These are phyloP conservation scores for Hypocreales sp. DNA, from an alignment of 2,329 filamentous ascomycete genomes.

Conservation along the genomic window DNA sequence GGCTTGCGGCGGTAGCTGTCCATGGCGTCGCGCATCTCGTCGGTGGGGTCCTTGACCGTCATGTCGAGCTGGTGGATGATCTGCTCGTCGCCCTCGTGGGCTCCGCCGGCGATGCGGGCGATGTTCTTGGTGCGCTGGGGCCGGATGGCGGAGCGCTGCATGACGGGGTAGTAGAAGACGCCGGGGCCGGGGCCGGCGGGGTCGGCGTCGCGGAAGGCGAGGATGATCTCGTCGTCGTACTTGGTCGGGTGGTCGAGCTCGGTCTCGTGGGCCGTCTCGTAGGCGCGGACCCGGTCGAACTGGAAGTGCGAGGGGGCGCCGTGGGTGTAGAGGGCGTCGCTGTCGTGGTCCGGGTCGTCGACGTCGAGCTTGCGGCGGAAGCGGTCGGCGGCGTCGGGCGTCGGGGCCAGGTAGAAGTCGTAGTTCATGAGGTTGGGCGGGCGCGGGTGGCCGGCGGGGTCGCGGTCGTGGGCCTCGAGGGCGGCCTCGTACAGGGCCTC, in stretches of 20 bases:
- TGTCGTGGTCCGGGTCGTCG: constrained; percentile 36
- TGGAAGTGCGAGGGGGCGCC: constrained; percentile 34
- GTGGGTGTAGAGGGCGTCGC: constrained; percentile 38
- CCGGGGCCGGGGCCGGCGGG: constrained; percentile 36
- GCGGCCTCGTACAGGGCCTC: constrained; percentile 34
- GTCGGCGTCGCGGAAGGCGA: constrained; percentile 40
- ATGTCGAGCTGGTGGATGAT: constrained; percentile 41
- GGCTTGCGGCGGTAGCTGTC: constrained; percentile 36
- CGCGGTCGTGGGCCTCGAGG: constrained; percentile 36
- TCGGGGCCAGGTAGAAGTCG: constrained; percentile 48
- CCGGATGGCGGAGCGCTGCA: constrained; percentile 46
- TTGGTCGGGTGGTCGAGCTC: constrained; percentile 42
- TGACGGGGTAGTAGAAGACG: constrained; percentile 53
- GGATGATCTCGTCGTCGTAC: constrained; percentile 47
- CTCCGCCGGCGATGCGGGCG: constrained; percentile 31
- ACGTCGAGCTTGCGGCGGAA: constrained; percentile 48
- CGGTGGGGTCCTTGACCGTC: constrained; percentile 36
- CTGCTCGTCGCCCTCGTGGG: constrained; percentile 30
- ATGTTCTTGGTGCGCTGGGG: constrained; percentile 50
- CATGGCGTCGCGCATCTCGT: constrained; percentile 36
- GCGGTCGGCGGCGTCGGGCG: constrained; percentile 26
- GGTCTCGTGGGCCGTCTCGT: constrained; percentile 45
- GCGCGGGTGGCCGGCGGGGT: constrained; percentile 38
- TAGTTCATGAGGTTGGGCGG: constrained; percentile 47
- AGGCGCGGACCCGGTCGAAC: constrained; percentile 46